Percentiles rank a stretch among this genome's conserved stretches.
phyloP scores from a whole-genome alignment of 352 stramenopile genomes.

The Phytophthora foliorum region DNA sequence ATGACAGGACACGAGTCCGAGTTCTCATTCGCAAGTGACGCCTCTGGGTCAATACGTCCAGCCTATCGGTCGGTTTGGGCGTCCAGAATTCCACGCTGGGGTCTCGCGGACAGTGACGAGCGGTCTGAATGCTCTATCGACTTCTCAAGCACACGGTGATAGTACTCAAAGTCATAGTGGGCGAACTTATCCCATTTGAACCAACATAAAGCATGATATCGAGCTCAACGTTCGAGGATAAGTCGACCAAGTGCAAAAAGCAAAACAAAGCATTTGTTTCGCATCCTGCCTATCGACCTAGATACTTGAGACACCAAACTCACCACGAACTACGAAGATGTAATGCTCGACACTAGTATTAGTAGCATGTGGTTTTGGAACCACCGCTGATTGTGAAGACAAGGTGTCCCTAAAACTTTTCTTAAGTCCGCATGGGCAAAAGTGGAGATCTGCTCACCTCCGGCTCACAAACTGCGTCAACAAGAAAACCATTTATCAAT shows the following conservation, averaged over 20 bases:
- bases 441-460: conserved; percentile 12
- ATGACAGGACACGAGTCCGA: conserved; percentile 20
- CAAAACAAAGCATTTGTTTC: neutral
- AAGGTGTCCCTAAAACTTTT: conserved; percentile 6
- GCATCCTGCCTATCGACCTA: conserved; percentile 14
- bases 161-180: neutral
- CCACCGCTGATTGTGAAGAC: neutral
- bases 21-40: conserved; percentile 15
- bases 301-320: neutral
- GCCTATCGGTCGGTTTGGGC: neutral
- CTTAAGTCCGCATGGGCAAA: conserved; percentile 31
- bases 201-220: no score
- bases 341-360: conserved; percentile 1
- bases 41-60: neutral
- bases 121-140: neutral
- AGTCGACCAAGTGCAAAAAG: no score
- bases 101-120: neutral
- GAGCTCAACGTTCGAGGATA: no score
- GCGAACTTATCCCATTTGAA: no score
- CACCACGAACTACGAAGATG: neutral
- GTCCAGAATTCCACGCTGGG: neutral
- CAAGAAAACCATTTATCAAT: conserved; percentile 18
- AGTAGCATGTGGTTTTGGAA: conserved; percentile 1
- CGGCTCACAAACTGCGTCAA: neutral
- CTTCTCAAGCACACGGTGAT: neutral